Percentiles rank a stretch among this genome's conserved stretches.
Evolutionary conservation across 2,329 filamentous ascomycete species (phyloP).

Genomic region (Simplicillium aogashimaense): DNA sequence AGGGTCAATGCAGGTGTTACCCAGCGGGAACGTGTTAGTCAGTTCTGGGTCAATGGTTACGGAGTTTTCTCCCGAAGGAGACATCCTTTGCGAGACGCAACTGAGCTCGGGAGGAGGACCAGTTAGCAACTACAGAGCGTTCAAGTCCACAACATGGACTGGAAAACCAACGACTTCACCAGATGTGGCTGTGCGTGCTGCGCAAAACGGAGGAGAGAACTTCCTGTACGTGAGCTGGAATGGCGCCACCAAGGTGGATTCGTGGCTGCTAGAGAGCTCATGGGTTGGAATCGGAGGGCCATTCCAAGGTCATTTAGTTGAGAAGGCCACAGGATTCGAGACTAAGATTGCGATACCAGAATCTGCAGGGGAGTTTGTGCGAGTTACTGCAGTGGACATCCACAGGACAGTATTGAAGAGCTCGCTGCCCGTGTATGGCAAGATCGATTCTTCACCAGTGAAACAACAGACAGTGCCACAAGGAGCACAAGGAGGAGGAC

Average conservation of each 20-base stretch:
- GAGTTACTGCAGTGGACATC: conserved; percentile 11
- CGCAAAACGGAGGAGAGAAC: conserved; percentile 6
- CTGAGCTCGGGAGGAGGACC: conserved; percentile 24
- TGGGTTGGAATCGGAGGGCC: neutral
- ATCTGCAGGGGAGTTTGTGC: conserved; percentile 9
- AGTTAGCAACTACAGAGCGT: conserved; percentile 43
- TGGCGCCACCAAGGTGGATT: conserved; percentile 34
- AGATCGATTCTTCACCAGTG: neutral
- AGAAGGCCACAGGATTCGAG: conserved; percentile 11
- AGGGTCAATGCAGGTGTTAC: conserved; percentile 41
- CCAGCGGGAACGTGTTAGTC: conserved; percentile 42
- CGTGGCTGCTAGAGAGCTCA: conserved; percentile 27
- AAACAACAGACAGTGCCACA: no score
- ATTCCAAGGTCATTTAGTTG: conserved; percentile 1
- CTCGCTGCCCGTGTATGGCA: conserved; percentile 1
- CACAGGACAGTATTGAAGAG: conserved; percentile 14
- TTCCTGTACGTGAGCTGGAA: conserved; percentile 42
- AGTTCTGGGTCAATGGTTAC: conserved; percentile 45
- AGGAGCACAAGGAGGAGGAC: no score
- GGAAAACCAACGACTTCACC: conserved; percentile 26
- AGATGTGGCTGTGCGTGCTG: conserved; percentile 12
- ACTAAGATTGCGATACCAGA: conserved; percentile 10
- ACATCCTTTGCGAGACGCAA: conserved; percentile 41
- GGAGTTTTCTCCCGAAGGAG: conserved; percentile 35
- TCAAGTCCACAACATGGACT: conserved; percentile 40